These are phyloP conservation scores for Camelina neglecta DNA, from an alignment of 345 rosid genomes.

Conservation along the genomic window DNA sequence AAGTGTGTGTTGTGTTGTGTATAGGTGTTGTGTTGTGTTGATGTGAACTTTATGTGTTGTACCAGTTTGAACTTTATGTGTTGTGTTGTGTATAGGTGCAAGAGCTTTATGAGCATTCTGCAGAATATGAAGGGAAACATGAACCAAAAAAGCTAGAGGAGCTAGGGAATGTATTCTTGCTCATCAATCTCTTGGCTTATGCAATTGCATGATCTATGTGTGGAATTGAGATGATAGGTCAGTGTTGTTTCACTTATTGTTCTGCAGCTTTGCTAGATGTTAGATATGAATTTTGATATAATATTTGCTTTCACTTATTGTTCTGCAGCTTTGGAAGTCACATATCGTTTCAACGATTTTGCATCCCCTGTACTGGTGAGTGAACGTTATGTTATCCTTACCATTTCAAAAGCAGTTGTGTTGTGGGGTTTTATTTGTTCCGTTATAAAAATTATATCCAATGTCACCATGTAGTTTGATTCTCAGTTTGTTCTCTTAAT, in stretches of 20 bases:
- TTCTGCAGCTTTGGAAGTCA: constrained; percentile 57
- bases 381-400: constrained; percentile 21
- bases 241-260: too few species aligned
- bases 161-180: constrained; percentile 58
- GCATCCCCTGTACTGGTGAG: constrained; percentile 82
- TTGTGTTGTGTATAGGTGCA: constrained; percentile 64
- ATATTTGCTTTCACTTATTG: too few species aligned
- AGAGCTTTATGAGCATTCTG: constrained; percentile 94
- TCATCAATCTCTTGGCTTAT: too few species aligned
- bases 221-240: too few species aligned
- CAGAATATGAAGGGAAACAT: constrained; percentile 86
- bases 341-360: constrained; percentile 90
- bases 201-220: too few species aligned
- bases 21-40: neutral
- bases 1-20: too few species aligned
- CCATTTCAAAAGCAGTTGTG: constrained; percentile 5
- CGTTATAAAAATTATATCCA: neutral
- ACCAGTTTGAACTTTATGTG: neutral
- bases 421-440: neutral
- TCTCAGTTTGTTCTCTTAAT: constrained; percentile 13
- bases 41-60: neutral
- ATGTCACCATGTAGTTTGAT: neutral
- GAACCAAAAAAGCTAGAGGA: constrained; percentile 82
- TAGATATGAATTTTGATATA: too few species aligned
- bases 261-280: too few species aligned